Percentiles rank a stretch among this genome's conserved stretches.
Evolutionary conservation across 305 asterid genomes (phyloP).

Genomic region (Galium porrigens): DNA sequence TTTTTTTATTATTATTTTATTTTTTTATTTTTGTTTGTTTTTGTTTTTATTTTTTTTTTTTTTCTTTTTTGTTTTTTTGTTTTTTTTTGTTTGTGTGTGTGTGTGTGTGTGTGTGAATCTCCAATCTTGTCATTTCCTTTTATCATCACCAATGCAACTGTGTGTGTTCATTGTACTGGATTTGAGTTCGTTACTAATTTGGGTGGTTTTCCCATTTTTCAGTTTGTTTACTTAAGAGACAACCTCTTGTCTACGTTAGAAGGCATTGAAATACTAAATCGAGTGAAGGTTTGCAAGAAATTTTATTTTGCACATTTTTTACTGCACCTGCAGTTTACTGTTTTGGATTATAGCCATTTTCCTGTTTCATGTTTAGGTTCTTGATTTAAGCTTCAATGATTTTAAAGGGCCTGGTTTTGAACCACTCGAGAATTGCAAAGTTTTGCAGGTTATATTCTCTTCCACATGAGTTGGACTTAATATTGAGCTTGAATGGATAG

Average conservation of each 20-base stretch:
- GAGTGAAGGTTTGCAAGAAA: slow-evolving; percentile 65
- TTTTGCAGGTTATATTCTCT: slow-evolving; percentile 55
- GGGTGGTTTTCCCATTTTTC: slow-evolving; percentile 23
- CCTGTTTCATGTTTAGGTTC: slow-evolving; percentile 50
- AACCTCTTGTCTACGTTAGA: slow-evolving; percentile 76
- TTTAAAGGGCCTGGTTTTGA: slow-evolving; percentile 99
- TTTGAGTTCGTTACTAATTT: slow-evolving; percentile 7
- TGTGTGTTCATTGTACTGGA: background rate
- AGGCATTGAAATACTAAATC: slow-evolving; percentile 75
- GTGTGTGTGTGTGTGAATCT: background rate
- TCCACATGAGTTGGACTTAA: slow-evolving; percentile 10
- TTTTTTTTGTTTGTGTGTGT: too few relatives aligned
- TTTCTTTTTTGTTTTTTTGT: too few relatives aligned
- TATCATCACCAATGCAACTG: background rate
- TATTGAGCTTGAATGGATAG: background rate
- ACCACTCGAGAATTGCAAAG: slow-evolving; percentile 87
- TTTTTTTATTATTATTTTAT: too few relatives aligned
- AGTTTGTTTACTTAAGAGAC: slow-evolving; percentile 99
- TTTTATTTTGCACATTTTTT: slow-evolving; percentile 9
- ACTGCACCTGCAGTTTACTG: background rate
- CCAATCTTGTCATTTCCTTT: background rate
- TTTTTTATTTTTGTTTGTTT: too few relatives aligned
- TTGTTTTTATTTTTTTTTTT: too few relatives aligned
- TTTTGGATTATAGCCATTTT: slow-evolving; percentile 7
- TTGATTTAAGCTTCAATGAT: slow-evolving; percentile 95